Evolutionary conservation across 106 monocot genomes (phyloP), one percentile per base, ranked within the genome.

Genomic region (Phalaenopsis equestris): DNA sequence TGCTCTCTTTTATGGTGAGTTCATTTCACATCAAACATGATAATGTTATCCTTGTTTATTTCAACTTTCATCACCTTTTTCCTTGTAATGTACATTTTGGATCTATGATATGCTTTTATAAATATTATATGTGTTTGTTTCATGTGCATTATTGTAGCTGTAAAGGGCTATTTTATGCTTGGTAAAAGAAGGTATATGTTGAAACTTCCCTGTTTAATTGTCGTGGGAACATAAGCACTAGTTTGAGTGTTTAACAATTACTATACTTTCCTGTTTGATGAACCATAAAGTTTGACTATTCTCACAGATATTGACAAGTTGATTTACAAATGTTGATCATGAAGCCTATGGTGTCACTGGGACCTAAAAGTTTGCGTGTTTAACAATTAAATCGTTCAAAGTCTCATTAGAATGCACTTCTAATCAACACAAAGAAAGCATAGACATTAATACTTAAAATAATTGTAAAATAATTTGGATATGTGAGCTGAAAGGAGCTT

Each of bases 1-100:
- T 99, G 70, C 84, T 99, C 9, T 99, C 98, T 19, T 99, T 99
- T 79, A 99, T 99, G 98, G 98, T 99, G 67, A 86, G 89, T 86
- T 83, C 21, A 49, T 72, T 55, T 21, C 15, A 78, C 43, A 38
- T 12, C 41, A 47, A 19, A 18, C 38, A 70, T 70, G 6, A 70
- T 70, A 7, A 37, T 39, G n/a, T 70, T 0, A 21, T 70, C 3
- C 18, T 70, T 24, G 14, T 64, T 64, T 6, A 64, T 23, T 64
- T 64, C 64, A 5, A 8, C 8, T 39, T 14, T 12, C 38, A 39
- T 70, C 14, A 12, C 15, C 6, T 70, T 24, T 30, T 24, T 65
- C 64, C 64, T 65, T 65, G 64, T 9, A 65, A 65, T n/a, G 8
- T n/a, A 8, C 24, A 65, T 65, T 65, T 7, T 23, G 64, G 64